These are phyloP conservation scores for Senecio squalidus DNA, from an alignment of 140 eudicot genomes.

Conservation along the genomic window DNA sequence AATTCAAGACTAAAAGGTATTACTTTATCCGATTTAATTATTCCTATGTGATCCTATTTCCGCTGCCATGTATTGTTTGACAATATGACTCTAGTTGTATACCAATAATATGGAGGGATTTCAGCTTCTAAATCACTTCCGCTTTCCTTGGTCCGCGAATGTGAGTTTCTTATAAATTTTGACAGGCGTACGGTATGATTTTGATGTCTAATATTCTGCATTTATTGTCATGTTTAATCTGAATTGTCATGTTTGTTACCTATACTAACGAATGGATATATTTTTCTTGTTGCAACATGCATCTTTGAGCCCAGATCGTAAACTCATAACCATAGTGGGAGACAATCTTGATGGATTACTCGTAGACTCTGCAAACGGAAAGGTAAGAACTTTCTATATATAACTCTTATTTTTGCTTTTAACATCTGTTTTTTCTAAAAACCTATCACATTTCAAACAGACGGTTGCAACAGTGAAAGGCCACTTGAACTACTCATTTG, in stretches of 20 bases:
- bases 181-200: neutral
- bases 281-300: constrained; percentile 59
- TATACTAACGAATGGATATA: neutral
- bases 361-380: constrained; percentile 64
- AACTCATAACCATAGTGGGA: constrained; percentile 71
- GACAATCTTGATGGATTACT: constrained; percentile 71
- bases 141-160: constrained; percentile 87
- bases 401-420: neutral
- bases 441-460: constrained; percentile 28
- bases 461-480: constrained; percentile 61
- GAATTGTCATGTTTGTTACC: neutral
- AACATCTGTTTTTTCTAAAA: neutral
- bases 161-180: constrained; percentile 36
- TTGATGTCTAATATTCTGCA: neutral
- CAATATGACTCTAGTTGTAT: too few relatives aligned
- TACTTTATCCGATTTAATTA: too few relatives aligned
- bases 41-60: too few relatives aligned
- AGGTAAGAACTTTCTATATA: constrained; percentile 36
- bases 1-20: too few relatives aligned
- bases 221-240: neutral
- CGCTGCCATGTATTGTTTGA: too few relatives aligned
- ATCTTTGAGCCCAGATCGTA: constrained; percentile 75
- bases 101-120: constrained; percentile 76
- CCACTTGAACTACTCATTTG: constrained; percentile 74
- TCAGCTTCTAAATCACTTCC: constrained; percentile 63